Base-by-base conservation (phyloP, 495 filamentous ascomycete species). In the Aspergillus leporis region DNA sequence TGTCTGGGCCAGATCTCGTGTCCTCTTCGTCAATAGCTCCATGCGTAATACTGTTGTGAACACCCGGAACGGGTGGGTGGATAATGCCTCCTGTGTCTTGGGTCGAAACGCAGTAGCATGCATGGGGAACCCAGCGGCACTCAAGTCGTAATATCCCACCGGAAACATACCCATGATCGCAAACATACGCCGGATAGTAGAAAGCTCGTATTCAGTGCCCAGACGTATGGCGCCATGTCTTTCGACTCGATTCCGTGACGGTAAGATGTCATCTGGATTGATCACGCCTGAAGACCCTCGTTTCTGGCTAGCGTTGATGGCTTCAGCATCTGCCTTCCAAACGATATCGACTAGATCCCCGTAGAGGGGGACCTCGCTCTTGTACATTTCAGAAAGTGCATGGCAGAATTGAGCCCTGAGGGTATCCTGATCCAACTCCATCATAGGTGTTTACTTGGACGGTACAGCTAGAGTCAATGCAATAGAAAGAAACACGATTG, bases 211-310 rank as follows among this genome's bases (percentile, higher is more conserved):
- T 4, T 67, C 45, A 0, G 69, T 79, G 2, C 77, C 77, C 1
- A 79, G 61, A 4, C 77, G 68, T 31, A 79, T 78, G 23, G 77
- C 77, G 9, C 77, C 77, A 30, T 79, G 77, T 53, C 77, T 58
- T 45, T 79, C 77, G 13, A 77, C 62, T 8, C 64, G 65, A 51
- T 75, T 65, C 12, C 75, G 66, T 1, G 62, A 45, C 46, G 70
- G 69, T 1, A 71, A 56, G 49, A 69, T 50, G n/a, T 66, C 63
- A 46, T 69, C 69, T 31, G 67, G 66, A 18, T 69, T 48, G 21
- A 65, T 65, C 30, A 46, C 23, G 4, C 50, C 43, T 16, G 51
- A n/a, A 2, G 28, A 48, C 10, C 43, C 50, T 10, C 23, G 30
- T 28, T 53, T 50, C 46, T 66, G 59, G 41, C 60, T 63, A 21